Evolutionary conservation across 768 basidiomycete genomes (phyloP).

Genomic region (Chalciporus chontae): DNA sequence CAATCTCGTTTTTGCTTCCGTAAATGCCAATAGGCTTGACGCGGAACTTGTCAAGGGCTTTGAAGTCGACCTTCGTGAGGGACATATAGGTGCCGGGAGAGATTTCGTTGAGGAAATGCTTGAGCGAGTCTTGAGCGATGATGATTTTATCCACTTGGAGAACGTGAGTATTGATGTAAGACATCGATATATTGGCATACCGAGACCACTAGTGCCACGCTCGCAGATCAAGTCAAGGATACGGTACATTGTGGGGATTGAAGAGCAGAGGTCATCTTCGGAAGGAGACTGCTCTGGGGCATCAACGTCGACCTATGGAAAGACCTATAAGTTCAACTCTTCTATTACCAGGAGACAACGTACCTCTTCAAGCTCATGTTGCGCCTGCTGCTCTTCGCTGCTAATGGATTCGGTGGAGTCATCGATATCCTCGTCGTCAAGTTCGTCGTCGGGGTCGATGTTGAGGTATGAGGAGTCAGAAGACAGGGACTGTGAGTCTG

Average conservation of each 20-base stretch:
- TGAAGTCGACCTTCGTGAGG: constrained; percentile 56
- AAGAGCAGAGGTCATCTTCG: constrained; percentile 24
- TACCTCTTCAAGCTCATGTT: constrained; percentile 13
- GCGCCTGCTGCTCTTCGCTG: constrained; percentile 9
- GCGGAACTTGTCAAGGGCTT: constrained; percentile 41
- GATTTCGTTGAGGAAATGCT: constrained; percentile 43
- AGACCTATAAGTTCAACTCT: background rate
- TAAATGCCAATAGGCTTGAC: constrained; percentile 55
- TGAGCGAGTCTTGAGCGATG: constrained; percentile 51
- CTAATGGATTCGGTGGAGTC: constrained; percentile 11
- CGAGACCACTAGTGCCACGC: constrained; percentile 47
- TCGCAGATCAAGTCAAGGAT: constrained; percentile 54
- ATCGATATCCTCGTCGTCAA: constrained; percentile 14
- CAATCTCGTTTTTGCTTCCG: constrained; percentile 50
- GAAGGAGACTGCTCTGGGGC: constrained; percentile 3
- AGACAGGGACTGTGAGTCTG: constrained; percentile 12
- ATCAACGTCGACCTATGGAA: constrained; percentile 18
- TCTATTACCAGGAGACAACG: background rate
- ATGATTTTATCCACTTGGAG: constrained; percentile 58
- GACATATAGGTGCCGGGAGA: constrained; percentile 51
- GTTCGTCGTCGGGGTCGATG: constrained; percentile 12
- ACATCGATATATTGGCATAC: constrained; percentile 27
- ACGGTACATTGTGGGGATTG: constrained; percentile 46
- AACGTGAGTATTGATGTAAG: background rate
- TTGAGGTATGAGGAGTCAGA: constrained; percentile 21